phyloP scores from a whole-genome alignment of 441 rosid genomes.

The Arabidopsis lyrata region DNA sequence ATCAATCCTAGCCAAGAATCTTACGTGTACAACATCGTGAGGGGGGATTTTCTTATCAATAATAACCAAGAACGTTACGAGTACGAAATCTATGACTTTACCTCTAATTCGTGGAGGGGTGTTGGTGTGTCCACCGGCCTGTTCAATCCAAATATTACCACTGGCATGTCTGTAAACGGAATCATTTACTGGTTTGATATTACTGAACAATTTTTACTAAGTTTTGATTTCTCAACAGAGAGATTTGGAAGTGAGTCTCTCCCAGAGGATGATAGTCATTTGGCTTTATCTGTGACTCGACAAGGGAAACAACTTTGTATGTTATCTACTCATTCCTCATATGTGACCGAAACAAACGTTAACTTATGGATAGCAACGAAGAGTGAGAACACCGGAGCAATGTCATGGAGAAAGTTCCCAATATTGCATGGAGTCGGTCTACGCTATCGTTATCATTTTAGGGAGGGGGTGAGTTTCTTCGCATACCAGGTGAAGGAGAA shows the following conservation, averaged over 20 bases:
- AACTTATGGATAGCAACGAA: background rate
- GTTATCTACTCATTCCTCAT: too few relatives aligned
- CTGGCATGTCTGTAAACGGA: background rate
- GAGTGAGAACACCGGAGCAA: background rate
- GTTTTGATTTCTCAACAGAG: conserved; percentile 31
- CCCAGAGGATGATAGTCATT: background rate
- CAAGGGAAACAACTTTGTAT: background rate
- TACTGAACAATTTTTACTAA: background rate
- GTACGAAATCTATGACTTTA: background rate
- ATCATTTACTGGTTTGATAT: background rate
- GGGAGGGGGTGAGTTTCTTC: conserved; percentile 10
- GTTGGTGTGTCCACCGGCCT: background rate
- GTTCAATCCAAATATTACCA: background rate
- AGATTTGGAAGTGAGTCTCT: background rate
- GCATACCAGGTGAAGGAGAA: background rate
- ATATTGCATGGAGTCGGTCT: background rate
- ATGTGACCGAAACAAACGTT: too few relatives aligned
- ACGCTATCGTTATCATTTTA: background rate
- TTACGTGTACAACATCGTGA: too few relatives aligned
- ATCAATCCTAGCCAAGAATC: background rate
- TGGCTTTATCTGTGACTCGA: background rate
- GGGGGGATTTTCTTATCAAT: too few relatives aligned
- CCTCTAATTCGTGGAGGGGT: background rate
- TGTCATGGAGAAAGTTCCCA: background rate
- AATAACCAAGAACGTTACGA: background rate